These are phyloP conservation scores for Typha latifolia DNA, from an alignment of 176 grass and related monocot species.

Conservation along the genomic window DNA sequence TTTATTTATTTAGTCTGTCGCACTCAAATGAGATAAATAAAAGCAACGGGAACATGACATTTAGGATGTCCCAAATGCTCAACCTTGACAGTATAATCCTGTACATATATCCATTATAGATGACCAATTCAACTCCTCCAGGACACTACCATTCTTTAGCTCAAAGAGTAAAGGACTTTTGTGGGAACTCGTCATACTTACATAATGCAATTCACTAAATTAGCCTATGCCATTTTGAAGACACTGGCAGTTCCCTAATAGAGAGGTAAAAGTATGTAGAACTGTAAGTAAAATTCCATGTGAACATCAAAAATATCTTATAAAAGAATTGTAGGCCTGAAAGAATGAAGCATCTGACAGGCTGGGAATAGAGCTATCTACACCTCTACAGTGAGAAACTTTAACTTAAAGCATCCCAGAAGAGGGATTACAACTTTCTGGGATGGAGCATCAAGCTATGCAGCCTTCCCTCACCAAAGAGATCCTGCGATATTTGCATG, in stretches of 20 bases:
- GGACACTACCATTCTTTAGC: too few species aligned
- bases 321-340: constrained; percentile 34
- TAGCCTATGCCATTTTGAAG: not conserved
- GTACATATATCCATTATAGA: too few species aligned
- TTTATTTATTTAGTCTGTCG: too few species aligned
- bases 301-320: constrained; percentile 22
- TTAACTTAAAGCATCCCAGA: not conserved
- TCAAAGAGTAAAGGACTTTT: too few species aligned
- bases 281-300: constrained; percentile 13
- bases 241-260: not conserved
- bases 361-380: constrained; percentile 29
- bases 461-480: constrained; percentile 1
- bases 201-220: too few species aligned
- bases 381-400: constrained; percentile 16
- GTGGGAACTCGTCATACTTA: too few species aligned
- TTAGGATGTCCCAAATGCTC: too few species aligned
- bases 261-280: not conserved
- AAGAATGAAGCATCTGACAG: constrained; percentile 22
- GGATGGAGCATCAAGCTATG: too few species aligned
- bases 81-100: too few species aligned
- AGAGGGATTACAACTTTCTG: not conserved
- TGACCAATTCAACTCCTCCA: too few species aligned
- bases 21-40: too few species aligned
- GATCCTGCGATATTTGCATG: not conserved
- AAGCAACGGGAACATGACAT: too few species aligned